These are phyloP conservation scores for Cicer arietinum DNA, from an alignment of 306 rosid genomes.

Conservation along the genomic window DNA sequence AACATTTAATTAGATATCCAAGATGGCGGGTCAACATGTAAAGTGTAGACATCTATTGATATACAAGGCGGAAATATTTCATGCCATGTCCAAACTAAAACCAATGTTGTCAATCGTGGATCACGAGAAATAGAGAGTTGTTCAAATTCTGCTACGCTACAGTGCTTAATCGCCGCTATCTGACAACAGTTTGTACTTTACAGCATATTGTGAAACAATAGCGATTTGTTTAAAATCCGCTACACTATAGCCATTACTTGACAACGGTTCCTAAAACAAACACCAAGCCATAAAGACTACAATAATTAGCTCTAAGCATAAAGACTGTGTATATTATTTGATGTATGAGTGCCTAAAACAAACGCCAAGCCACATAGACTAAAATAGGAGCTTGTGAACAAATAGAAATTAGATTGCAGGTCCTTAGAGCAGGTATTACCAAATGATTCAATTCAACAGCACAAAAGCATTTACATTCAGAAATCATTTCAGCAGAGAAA, in stretches of 20 bases:
- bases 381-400: constrained; percentile 1
- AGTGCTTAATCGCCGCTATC: no score
- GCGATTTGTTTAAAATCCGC: no score
- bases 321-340: constrained; percentile 25
- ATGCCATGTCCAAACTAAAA: constrained; percentile 1
- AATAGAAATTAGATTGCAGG: constrained; percentile 25
- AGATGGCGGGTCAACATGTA: constrained; percentile 3
- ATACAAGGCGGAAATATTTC: constrained; percentile 15
- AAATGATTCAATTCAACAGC: constrained; percentile 23
- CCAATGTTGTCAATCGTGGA: no score
- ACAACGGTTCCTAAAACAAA: neutral
- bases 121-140: no score
- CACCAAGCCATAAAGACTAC: neutral
- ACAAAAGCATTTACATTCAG: constrained; percentile 12
- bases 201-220: no score
- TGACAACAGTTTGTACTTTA: no score
- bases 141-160: no score
- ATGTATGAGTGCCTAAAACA: neutral
- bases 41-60: neutral
- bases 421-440: constrained; percentile 9
- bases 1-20: constrained; percentile 35
- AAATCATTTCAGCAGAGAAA: constrained; percentile 4
- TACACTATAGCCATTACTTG: no score
- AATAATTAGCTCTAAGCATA: constrained; percentile 14
- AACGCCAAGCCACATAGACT: no score